These are phyloP conservation scores for Syzygium malaccense DNA, from an alignment of 441 rosid species.

Conservation along the genomic window DNA sequence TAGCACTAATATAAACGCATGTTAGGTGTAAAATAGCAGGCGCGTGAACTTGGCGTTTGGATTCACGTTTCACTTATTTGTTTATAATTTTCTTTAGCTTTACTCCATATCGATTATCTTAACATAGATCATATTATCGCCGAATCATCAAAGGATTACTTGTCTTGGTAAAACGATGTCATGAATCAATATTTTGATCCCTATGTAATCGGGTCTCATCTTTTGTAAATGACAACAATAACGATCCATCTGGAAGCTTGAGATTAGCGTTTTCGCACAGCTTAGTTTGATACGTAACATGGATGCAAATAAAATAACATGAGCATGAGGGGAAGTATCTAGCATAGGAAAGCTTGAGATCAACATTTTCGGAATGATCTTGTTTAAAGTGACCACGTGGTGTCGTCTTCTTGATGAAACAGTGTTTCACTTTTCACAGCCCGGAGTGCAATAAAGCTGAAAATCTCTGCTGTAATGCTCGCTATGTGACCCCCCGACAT, in stretches of 20 bases:
- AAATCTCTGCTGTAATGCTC: background rate
- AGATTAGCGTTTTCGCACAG: background rate
- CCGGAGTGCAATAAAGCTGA: constrained; percentile 4
- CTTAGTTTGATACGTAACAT: background rate
- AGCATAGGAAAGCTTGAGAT: background rate
- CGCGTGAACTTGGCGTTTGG: background rate
- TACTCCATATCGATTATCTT: background rate
- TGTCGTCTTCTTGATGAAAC: constrained; percentile 8
- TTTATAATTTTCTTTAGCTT: background rate
- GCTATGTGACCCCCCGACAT: background rate
- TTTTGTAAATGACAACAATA: background rate
- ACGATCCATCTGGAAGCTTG: background rate
- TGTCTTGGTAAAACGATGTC: background rate
- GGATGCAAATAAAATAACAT: background rate
- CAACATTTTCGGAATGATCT: background rate
- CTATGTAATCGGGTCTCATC: background rate
- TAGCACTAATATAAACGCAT: background rate
- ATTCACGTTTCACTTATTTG: background rate
- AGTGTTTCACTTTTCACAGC: constrained; percentile 20
- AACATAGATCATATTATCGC: background rate
- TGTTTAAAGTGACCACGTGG: constrained; percentile 3
- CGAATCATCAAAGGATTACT: background rate
- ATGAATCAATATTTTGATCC: background rate
- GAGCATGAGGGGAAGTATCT: background rate
- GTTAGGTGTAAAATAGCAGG: background rate